These are phyloP conservation scores for Psilocybe cubensis DNA, from an alignment of 768 basidiomycete genomes.

Conservation along the genomic window DNA sequence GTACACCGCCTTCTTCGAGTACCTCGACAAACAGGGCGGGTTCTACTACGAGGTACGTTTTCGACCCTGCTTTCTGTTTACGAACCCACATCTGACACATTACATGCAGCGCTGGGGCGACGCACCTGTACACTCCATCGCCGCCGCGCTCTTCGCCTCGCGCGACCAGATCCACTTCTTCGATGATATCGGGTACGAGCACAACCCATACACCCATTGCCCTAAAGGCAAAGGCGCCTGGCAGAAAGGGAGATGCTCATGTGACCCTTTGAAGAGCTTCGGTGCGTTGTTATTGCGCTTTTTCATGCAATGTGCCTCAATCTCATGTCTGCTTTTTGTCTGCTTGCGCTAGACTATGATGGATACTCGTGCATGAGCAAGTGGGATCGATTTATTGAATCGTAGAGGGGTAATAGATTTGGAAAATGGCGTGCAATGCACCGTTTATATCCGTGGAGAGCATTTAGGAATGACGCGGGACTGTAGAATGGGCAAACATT, in stretches of 20 bases:
- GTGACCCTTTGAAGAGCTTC: slow-evolving; percentile 58
- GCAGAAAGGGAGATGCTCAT: slow-evolving; percentile 64
- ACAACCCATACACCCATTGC: slow-evolving; percentile 77
- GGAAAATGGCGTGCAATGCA: not conserved
- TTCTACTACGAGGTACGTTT: slow-evolving; percentile 69
- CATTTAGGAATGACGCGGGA: no score
- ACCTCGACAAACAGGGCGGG: slow-evolving; percentile 62
- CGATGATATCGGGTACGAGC: slow-evolving; percentile 77
- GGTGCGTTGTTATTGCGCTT: slow-evolving; percentile 39
- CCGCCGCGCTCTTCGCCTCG: slow-evolving; percentile 58
- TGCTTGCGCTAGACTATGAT: slow-evolving; percentile 47
- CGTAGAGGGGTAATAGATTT: not conserved
- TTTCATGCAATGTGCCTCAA: not conserved
- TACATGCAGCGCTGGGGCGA: slow-evolving; percentile 50
- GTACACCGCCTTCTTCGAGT: slow-evolving; percentile 68
- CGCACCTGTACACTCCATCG: slow-evolving; percentile 73
- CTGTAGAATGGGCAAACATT: no score
- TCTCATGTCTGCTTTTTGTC: not conserved
- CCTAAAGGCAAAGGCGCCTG: slow-evolving; percentile 49
- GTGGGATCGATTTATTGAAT: slow-evolving; percentile 47
- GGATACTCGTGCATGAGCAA: slow-evolving; percentile 59
- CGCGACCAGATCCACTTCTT: slow-evolving; percentile 75
- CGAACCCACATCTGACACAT: not conserved
- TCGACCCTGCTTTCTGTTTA: not conserved
- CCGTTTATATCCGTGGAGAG: not conserved